Evolutionary conservation across 345 rosid genomes (phyloP).

Genomic region (Hypericum perforatum): DNA sequence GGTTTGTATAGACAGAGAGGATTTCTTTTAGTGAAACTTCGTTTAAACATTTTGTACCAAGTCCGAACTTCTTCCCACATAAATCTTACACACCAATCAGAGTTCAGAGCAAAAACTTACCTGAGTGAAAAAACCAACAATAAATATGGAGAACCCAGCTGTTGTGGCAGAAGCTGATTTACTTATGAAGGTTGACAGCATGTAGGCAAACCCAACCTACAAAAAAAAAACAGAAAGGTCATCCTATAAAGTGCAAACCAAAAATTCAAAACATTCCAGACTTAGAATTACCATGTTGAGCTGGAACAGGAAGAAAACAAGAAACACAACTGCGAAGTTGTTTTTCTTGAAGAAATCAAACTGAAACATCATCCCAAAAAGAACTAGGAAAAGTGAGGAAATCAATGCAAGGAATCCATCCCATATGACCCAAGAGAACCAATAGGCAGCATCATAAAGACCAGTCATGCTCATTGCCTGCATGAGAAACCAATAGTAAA

Average conservation of each 20-base stretch:
- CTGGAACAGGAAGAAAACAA: constrained; percentile 79
- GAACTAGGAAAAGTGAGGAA: constrained; percentile 64
- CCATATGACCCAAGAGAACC: constrained; percentile 90
- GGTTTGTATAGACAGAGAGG: too few relatives aligned
- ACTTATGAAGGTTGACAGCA: constrained; percentile 77
- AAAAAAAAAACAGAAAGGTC: constrained; percentile 9
- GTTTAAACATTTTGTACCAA: too few relatives aligned
- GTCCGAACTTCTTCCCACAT: background rate
- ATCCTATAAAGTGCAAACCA: constrained; percentile 6
- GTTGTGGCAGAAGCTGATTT: constrained; percentile 74
- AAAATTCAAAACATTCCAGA: background rate
- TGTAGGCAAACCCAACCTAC: constrained; percentile 71
- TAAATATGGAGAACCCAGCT: constrained; percentile 65
- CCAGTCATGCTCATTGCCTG: constrained; percentile 91
- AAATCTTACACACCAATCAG: background rate
- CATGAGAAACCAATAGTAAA: constrained; percentile 7
- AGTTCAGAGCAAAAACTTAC: constrained; percentile 25
- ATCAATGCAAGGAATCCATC: constrained; percentile 54
- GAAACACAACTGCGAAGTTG: constrained; percentile 57
- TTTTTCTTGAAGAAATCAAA: constrained; percentile 84
- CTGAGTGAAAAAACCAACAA: constrained; percentile 75
- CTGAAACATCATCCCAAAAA: constrained; percentile 94
- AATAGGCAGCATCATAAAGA: constrained; percentile 77
- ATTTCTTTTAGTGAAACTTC: too few relatives aligned
- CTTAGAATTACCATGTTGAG: constrained; percentile 56